Base-by-base conservation (phyloP, 768 basidiomycete species). In the Kwoniella sp. region DNA sequence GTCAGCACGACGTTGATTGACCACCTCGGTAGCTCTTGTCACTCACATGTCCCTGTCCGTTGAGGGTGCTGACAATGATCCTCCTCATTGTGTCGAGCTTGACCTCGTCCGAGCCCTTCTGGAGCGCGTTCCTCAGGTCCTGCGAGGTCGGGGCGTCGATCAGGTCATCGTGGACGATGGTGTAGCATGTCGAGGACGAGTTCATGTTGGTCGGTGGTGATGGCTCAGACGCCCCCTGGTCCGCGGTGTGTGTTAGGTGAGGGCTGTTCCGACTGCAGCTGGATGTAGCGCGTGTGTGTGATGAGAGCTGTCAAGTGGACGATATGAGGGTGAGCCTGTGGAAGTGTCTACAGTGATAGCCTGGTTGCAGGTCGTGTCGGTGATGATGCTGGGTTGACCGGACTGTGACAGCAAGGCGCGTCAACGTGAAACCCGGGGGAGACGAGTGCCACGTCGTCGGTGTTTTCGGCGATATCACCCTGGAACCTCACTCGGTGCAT, bases 81-180 rank as follows among this genome's bases (percentile, higher is more conserved):
- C 84, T 86, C 73, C 90, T 83, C 81, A 96, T 83, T 70, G 90
- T 88, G 78, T 96, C 91, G 65, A 93, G 78, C 78, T 95, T 96
- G 78, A 92, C 84, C 62, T 98, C 93, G 75, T 96, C 91, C 19
- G 88, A 85, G 50, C 93, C 92, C 77, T 95, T 96, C 77, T 99
- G 88, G 43, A 96, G 79, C 29, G 83, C 80, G 53, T 83, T 79
- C 57, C 88, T 81, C 41, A 95, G 81, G 61, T 96, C 91, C 59
- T 85, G 80, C 1, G 82, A 81, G n/a, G 87, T 83, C 5, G 87
- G 88, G 17, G 82, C 80, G 48, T 67, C 67, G 55, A 69, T 31
- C 9, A 69, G 57, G 41, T 74, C 73, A 60, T 74, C 73, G 49
- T 74, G 69, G 29, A 74, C 64, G 62, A 74, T 70, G 34, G 73